A percentile compares a stretch with the other conserved stretches of the same genome.
Evolutionary conservation across 2,329 filamentous ascomycete species (phyloP).

Genomic region (Aspergillus awamori): DNA sequence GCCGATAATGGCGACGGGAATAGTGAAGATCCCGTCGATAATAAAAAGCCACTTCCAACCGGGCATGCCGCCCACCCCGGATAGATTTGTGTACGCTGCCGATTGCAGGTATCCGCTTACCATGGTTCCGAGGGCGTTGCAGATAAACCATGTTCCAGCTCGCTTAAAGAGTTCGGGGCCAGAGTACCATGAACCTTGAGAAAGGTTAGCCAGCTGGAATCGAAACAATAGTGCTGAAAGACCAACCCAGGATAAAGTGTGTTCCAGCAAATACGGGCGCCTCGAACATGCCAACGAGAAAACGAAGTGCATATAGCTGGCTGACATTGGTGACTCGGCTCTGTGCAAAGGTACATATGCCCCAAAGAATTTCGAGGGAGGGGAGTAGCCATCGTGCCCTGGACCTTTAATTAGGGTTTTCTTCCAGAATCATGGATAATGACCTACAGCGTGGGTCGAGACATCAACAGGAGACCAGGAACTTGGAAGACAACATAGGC

Average conservation of each 20-base stretch:
- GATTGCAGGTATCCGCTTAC: conserved; percentile 62
- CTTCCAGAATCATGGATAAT: neutral
- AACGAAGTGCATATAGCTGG: conserved; percentile 39
- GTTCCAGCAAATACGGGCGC: conserved; percentile 38
- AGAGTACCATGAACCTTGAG: conserved; percentile 45
- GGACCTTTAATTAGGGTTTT: neutral
- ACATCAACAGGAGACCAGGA: conserved; percentile 33
- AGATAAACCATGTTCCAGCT: conserved; percentile 58
- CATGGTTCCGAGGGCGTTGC: conserved; percentile 58
- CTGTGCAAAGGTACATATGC: conserved; percentile 39
- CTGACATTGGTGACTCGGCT: conserved; percentile 35
- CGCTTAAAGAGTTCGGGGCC: conserved; percentile 56
- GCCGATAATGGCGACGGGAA: conserved; percentile 59
- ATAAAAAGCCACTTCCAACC: conserved; percentile 63
- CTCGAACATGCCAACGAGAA: conserved; percentile 39
- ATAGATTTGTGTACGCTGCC: conserved; percentile 56
- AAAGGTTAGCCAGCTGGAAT: neutral
- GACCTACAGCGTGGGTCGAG: conserved; percentile 32
- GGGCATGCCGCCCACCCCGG: conserved; percentile 52
- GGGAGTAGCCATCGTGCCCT: conserved; percentile 36
- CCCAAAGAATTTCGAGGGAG: conserved; percentile 37
- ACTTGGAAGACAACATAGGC: conserved; percentile 38
- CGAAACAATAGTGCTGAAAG: neutral
- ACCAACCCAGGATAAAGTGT: conserved; percentile 34
- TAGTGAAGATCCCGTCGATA: conserved; percentile 59